Base-by-base conservation (phyloP, 208 protist species). In the Tritrichomonas musculus region DNA sequence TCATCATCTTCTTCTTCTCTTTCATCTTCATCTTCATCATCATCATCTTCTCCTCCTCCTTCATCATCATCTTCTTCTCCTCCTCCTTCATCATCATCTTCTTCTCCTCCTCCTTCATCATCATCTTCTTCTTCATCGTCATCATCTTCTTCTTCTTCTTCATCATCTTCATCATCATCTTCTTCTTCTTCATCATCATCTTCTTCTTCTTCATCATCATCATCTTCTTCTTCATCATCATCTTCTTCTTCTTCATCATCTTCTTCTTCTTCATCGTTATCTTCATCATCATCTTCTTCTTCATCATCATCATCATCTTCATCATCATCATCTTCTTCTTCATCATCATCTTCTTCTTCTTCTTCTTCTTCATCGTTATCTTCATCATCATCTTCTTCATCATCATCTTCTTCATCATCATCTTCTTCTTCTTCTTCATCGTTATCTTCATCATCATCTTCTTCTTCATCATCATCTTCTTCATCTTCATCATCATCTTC, bases 41-140 rank as follows among this genome's bases (percentile, higher is more conserved):
- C n/a, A n/a, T n/a, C n/a, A n/a, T n/a, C n/a, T n/a, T 73, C 65
- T 73, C 65, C 65, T 73, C 65, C 30, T 73, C 65, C 65, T 73
- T 73, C 65, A 73, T 73, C 65, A 30, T 73, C 65, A 73, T 73
- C 65, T 30, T 30, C 65, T 73, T 73, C 65, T 30, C 65, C 65
- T n/a, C 30, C 65, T 73, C 30, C 65, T 30, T 30, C 65, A 73
- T 73, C 65, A n/a, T 30, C 65, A n/a, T 73, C 65, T n/a, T 73
- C 65, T 30, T 30, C 65, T n/a, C 30, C 65, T 73, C 65, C 65
- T 30, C 65, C 30, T 73, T 30, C 65, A 30, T 73, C 65, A 73
- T 30, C 65, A n/a, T 73, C 65, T 73, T 73, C 65, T 73, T 73
- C 65, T 30, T 30, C 30, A 30, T 73, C 65, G 30, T 30, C 65